These are phyloP conservation scores for Daldinia vernicosa DNA, from an alignment of 495 filamentous ascomycete genomes.

Conservation along the genomic window DNA sequence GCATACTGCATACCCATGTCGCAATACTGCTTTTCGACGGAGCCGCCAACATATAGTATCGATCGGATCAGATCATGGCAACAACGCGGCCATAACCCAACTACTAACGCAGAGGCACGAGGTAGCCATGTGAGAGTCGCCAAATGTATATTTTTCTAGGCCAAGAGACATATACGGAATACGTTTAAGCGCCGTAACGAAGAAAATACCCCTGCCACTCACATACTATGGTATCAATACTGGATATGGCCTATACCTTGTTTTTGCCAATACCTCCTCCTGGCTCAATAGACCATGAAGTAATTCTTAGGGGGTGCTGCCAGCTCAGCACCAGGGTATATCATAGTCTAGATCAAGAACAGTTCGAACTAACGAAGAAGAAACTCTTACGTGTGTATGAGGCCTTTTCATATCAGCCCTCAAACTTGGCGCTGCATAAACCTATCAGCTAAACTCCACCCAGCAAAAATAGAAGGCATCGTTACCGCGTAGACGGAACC, in stretches of 20 bases:
- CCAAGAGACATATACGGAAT: background rate
- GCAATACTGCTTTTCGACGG: background rate
- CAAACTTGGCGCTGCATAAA: background rate
- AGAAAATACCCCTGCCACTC: background rate
- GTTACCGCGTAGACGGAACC: constrained; percentile 25
- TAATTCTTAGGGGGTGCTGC: background rate
- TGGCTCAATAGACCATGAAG: background rate
- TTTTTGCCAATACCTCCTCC: background rate
- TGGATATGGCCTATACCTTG: background rate
- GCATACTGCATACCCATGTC: constrained; percentile 24
- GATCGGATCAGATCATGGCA: constrained; percentile 11
- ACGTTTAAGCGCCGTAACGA: background rate
- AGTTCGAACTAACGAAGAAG: background rate
- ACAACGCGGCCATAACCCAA: background rate
- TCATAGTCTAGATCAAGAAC: no score
- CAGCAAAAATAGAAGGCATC: background rate
- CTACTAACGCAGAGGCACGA: background rate
- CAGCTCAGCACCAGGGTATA: background rate
- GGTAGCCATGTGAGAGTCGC: background rate
- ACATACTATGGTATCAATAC: background rate
- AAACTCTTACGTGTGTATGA: background rate
- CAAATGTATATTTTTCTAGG: background rate
- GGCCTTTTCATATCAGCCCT: background rate
- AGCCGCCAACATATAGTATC: constrained; percentile 2
- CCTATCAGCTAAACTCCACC: constrained; percentile 8